A percentile compares a stretch with the other conserved stretches of the same genome.
phyloP scores from a whole-genome alignment of 148 eudicot genomes.

The Silene uniflora region DNA sequence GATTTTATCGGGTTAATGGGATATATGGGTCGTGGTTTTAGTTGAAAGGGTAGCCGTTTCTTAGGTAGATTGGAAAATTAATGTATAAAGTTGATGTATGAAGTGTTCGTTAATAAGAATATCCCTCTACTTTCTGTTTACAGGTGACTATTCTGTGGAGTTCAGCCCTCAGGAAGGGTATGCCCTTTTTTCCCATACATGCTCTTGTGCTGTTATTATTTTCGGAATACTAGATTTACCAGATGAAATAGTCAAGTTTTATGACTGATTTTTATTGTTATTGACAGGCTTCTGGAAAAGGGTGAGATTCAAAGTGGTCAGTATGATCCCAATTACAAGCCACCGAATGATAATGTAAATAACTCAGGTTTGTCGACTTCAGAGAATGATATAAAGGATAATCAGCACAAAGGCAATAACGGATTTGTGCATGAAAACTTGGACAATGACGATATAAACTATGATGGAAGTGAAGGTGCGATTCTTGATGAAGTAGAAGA shows the following conservation, averaged over 20 bases:
- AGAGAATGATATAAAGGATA: constrained; percentile 19
- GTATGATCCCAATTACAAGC: constrained; percentile 22
- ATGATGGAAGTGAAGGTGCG: constrained; percentile 21
- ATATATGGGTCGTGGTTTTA: not conserved
- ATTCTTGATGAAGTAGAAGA: constrained; percentile 35
- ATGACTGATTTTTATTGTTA: constrained; percentile 17
- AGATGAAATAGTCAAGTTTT: not conserved
- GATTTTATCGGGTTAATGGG: not conserved
- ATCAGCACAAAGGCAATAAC: constrained; percentile 13
- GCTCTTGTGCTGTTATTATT: not conserved
- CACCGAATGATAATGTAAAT: constrained; percentile 19
- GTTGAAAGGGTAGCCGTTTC: not conserved
- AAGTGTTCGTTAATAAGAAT: not conserved
- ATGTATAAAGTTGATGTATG: not conserved
- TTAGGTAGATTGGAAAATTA: not conserved
- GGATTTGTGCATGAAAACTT: constrained; percentile 11
- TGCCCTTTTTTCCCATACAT: constrained; percentile 7
- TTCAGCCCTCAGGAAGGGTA: constrained; percentile 48
- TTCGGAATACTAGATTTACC: not conserved
- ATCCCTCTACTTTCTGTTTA: constrained; percentile 9
- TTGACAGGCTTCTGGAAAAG: constrained; percentile 36
- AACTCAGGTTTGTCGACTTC: constrained; percentile 22
- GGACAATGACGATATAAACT: constrained; percentile 11
- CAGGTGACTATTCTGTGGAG: constrained; percentile 72
- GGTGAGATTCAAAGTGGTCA: constrained; percentile 23